Conservation (phyloP, 2,329 filamentous ascomycete genomes). For the Curvularia eragrostidis region DNA sequence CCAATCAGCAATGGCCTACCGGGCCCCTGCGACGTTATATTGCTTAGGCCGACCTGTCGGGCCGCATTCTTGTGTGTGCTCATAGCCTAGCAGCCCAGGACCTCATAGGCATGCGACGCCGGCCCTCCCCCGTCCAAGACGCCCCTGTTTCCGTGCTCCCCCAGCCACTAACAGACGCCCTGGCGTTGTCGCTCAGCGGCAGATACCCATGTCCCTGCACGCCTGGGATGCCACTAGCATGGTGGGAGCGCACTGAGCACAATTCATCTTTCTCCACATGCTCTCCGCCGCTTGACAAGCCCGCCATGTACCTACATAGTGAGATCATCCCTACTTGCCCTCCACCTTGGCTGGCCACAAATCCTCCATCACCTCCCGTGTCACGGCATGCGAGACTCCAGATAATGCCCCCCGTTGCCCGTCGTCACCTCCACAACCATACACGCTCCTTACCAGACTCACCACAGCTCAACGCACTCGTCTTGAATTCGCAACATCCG, state of each 20-base stretch:
- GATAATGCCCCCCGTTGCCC: conserved; percentile 23
- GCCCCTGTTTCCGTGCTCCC: conserved; percentile 28
- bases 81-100: conserved; percentile 35
- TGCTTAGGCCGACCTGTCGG: conserved; percentile 42
- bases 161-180: conserved; percentile 36
- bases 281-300: conserved; percentile 41
- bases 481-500: conserved; percentile 11
- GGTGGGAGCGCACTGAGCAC: conserved; percentile 42
- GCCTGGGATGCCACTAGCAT: conserved; percentile 33
- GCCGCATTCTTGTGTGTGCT: conserved; percentile 28
- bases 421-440: conserved; percentile 4
- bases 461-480: conserved; percentile 4
- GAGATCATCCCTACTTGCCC: conserved; percentile 44
- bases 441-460: conserved; percentile 9
- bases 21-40: conserved; percentile 42
- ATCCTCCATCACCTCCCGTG: conserved; percentile 31
- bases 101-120: conserved; percentile 21
- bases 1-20: conserved; percentile 34
- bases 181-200: conserved; percentile 29
- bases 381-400: conserved; percentile 36
- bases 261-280: conserved; percentile 48
- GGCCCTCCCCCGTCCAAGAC: conserved; percentile 28
- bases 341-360: conserved; percentile 35
- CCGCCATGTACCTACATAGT: conserved; percentile 40
- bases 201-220: conserved; percentile 38